A percentile compares a stretch with the other conserved stretches of the same genome.
These are phyloP conservation scores for Paraphaeosphaeria minitans DNA, from an alignment of 2,329 filamentous ascomycete genomes.

Conservation along the genomic window DNA sequence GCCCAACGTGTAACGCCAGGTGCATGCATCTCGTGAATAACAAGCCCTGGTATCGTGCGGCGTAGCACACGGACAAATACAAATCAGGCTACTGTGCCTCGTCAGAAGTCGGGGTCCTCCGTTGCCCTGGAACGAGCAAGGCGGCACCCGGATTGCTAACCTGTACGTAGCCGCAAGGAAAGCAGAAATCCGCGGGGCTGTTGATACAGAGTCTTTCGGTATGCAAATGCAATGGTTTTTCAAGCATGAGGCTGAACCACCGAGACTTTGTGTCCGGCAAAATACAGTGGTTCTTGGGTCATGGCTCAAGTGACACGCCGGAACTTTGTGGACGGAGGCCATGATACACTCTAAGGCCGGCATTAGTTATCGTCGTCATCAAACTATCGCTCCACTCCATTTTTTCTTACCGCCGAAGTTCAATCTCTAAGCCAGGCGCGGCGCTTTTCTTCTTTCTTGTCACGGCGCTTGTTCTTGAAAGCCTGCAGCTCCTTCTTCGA, in stretches of 20 bases:
- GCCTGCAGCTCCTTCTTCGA: conserved; percentile 85
- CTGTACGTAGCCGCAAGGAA: not conserved
- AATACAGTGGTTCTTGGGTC: not conserved
- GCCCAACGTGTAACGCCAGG: not conserved
- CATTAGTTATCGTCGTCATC: conserved; percentile 44
- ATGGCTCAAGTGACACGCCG: not conserved
- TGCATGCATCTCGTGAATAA: not conserved
- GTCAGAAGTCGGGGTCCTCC: not conserved
- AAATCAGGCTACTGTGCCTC: not conserved
- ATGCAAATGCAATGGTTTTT: not conserved
- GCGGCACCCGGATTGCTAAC: no score
- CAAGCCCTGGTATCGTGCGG: not conserved
- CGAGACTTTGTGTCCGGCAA: conserved; percentile 9
- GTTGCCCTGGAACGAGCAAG: not conserved
- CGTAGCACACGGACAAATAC: not conserved
- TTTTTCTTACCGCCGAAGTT: conserved; percentile 45
- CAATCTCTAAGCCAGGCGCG: conserved; percentile 88
- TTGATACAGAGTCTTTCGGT: not conserved
- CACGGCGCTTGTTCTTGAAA: conserved; percentile 87
- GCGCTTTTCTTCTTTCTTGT: conserved; percentile 92
- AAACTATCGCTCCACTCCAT: conserved; percentile 21
- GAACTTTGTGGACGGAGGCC: conserved; percentile 16
- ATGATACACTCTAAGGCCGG: conserved; percentile 11
- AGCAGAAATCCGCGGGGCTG: not conserved
- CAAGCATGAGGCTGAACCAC: not conserved